Evolutionary conservation across 2,329 filamentous ascomycete species (phyloP).

Genomic region (Aureobasidium zeae): DNA sequence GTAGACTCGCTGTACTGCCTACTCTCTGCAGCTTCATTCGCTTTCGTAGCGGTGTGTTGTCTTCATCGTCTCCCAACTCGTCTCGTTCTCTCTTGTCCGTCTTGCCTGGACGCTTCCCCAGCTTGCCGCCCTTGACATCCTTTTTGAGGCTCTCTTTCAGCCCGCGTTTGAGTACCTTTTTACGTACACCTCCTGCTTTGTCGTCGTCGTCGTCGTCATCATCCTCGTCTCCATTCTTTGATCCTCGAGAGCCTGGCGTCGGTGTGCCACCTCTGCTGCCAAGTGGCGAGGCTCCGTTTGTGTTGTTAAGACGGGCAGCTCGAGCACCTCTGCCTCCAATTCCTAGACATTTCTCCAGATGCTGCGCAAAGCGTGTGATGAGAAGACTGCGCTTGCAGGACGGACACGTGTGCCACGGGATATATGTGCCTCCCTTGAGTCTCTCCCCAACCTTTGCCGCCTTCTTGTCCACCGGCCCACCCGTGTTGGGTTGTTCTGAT

Average conservation of each 20-base stretch:
- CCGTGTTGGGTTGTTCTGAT: slow-evolving; percentile 22
- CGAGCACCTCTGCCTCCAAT: slow-evolving; percentile 46
- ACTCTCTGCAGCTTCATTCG: slow-evolving; percentile 30
- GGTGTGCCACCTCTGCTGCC: slow-evolving; percentile 29
- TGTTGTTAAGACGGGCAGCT: slow-evolving; percentile 35
- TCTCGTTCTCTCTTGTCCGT: slow-evolving; percentile 29
- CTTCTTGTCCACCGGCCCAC: slow-evolving; percentile 34
- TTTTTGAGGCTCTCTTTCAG: slow-evolving; percentile 38
- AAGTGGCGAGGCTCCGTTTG: slow-evolving; percentile 21
- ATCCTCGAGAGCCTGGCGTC: slow-evolving; percentile 20
- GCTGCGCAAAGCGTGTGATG: slow-evolving; percentile 52
- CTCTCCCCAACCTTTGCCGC: slow-evolving; percentile 35
- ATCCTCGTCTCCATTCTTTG: slow-evolving; percentile 22
- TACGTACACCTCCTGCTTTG: slow-evolving; percentile 26
- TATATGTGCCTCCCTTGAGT: slow-evolving; percentile 42
- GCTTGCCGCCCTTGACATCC: slow-evolving; percentile 27
- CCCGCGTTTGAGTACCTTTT: slow-evolving; percentile 32
- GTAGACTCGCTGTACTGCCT: slow-evolving; percentile 28
- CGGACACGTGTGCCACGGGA: slow-evolving; percentile 49
- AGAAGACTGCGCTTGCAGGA: slow-evolving; percentile 53
- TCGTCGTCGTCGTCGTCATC: slow-evolving; percentile 23
- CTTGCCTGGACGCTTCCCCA: slow-evolving; percentile 22
- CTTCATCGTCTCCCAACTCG: slow-evolving; percentile 27
- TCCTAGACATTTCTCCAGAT: slow-evolving; percentile 52
- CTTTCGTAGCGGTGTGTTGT: slow-evolving; percentile 27